Evolutionary conservation across 768 basidiomycete genomes (phyloP).

Genomic region (Kwoniella shandongensis): DNA sequence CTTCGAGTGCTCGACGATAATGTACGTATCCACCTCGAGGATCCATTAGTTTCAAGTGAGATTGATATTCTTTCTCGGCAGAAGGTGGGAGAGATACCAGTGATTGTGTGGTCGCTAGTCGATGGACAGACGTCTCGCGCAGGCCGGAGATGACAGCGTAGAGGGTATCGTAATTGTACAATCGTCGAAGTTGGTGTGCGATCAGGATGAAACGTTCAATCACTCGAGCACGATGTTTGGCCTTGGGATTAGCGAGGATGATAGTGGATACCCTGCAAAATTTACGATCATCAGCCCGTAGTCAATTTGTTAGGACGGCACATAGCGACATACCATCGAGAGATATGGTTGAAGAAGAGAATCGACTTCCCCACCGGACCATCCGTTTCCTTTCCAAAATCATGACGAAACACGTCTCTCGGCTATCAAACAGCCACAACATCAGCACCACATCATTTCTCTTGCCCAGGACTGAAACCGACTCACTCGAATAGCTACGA

Average conservation of each 20-base stretch:
- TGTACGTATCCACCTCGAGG: constrained; percentile 77
- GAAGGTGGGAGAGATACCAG: constrained; percentile 68
- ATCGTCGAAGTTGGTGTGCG: constrained; percentile 70
- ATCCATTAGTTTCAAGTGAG: constrained; percentile 80
- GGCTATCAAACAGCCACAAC: constrained; percentile 61
- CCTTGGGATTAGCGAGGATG: constrained; percentile 81
- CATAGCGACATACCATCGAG: constrained; percentile 65
- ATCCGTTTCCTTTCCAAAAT: constrained; percentile 62
- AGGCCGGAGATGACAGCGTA: constrained; percentile 94
- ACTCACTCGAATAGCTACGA: constrained; percentile 73
- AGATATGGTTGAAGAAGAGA: constrained; percentile 75
- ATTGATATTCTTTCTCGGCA: constrained; percentile 70
- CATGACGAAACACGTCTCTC: constrained; percentile 81
- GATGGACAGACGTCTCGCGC: constrained; percentile 74
- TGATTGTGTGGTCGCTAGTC: constrained; percentile 71
- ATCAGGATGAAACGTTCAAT: constrained; percentile 88
- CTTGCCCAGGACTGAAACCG: background rate
- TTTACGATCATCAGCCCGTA: constrained; percentile 4
- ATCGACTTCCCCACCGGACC: constrained; percentile 76
- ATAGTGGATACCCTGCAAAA: constrained; percentile 79
- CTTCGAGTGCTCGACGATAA: constrained; percentile 85
- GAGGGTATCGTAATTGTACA: constrained; percentile 90
- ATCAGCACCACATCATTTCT: constrained; percentile 3
- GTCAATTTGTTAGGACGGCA: background rate
- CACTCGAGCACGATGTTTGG: constrained; percentile 70